Base-by-base conservation (phyloP, 306 rosid genomes). In the Chamaecrista fasciculata region DNA sequence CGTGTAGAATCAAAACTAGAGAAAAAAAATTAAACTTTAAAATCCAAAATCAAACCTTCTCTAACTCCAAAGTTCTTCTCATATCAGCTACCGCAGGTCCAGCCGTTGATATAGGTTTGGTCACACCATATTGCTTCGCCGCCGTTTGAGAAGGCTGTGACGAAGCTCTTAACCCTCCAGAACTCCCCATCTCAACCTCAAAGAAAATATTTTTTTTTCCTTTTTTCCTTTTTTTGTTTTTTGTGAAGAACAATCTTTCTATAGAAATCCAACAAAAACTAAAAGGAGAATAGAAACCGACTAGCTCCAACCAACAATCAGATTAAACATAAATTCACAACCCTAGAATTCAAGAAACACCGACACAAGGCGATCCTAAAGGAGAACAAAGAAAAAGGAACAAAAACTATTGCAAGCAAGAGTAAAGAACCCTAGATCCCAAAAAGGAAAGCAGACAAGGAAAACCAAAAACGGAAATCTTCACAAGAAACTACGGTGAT, bases 21-120 rank as follows among this genome's bases (percentile, higher is more conserved):
- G 19, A 46, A 16, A 71, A 36, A 1, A 5, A 21, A 24, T 15
- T 18, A 9, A 23, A 6, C 2, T 31, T 15, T 5, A 1, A 55
- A 20, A 39, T 2, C 39, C n/a, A 2, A 72, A 74, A 29, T 12
- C 55, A 10, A 57, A 91, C 97, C 96, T 89, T 91, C 61, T 91
- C 84, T 24, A 88, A 72, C 62, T 85, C 80, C 11, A 24, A 29
- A 70, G 72, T 83, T 49, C 82, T 79, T 56, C 81, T 85, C 18
- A 68, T 53, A 56, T 91, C 97, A 48, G 73, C 42, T 28, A 26
- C 76, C 1, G 71, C 74, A 1, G 97, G 96, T 10, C 88, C 91
- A 29, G 96, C 85, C 73, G 15, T 63, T 19, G 96, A 86, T 62
- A 88, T 78, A 2, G 97, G 84, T 67, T 85, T 80, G 0, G 97